These are phyloP conservation scores for Fremontodendron californicum DNA, from an alignment of 345 rosid species.

Conservation along the genomic window DNA sequence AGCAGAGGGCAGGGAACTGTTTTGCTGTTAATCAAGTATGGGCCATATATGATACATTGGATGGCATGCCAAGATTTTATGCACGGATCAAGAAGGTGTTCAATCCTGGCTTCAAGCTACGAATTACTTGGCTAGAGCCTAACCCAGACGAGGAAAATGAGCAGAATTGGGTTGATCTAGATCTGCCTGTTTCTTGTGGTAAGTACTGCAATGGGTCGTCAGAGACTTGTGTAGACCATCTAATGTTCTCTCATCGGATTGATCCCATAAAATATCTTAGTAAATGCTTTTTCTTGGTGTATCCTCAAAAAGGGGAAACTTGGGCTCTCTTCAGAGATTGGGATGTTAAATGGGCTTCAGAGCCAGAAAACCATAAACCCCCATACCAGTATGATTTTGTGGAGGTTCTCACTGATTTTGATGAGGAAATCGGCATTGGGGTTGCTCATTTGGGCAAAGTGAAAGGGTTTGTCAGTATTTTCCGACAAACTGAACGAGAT, in stretches of 20 bases:
- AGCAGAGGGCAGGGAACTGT: constrained; percentile 30
- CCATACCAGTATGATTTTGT: constrained; percentile 58
- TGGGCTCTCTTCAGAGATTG: constrained; percentile 87
- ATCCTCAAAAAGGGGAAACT: constrained; percentile 72
- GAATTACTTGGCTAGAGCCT: constrained; percentile 72
- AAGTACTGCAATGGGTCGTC: constrained; percentile 35
- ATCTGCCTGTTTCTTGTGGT: constrained; percentile 69
- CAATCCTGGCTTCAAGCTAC: constrained; percentile 50
- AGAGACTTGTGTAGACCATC: constrained; percentile 33
- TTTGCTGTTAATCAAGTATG: constrained; percentile 73
- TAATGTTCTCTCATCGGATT: constrained; percentile 67
- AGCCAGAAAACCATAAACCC: constrained; percentile 37
- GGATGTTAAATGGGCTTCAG: constrained; percentile 53
- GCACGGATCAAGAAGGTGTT: constrained; percentile 53
- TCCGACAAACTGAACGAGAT: constrained; percentile 28
- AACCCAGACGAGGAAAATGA: constrained; percentile 33
- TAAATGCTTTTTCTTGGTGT: constrained; percentile 30
- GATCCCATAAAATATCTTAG: constrained; percentile 9
- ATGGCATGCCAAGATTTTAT: constrained; percentile 81
- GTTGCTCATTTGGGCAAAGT: constrained; percentile 70
- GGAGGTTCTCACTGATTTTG: constrained; percentile 56
- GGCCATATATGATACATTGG: constrained; percentile 72
- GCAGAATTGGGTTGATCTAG: constrained; percentile 32
- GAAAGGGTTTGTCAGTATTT: constrained; percentile 72
- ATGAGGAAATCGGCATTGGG: constrained; percentile 43